Base-by-base conservation (phyloP, 352 stramenopile species). In the Thalassiosira tumida region DNA sequence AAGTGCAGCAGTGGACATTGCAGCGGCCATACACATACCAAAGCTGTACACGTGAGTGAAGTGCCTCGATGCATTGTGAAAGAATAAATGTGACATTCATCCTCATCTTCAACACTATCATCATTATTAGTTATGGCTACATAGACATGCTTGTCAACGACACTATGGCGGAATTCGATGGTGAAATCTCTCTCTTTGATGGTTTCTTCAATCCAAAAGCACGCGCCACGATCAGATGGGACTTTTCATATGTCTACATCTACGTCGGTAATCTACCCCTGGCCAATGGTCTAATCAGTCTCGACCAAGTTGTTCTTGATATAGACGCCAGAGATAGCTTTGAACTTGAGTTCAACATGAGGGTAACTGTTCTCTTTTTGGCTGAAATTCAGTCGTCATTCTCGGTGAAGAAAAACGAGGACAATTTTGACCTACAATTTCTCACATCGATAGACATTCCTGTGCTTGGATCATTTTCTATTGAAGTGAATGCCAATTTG, bases 331-430 rank as follows among this genome's bases (percentile, higher is more conserved):
- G 29, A 75, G 21, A 70, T 37, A 37, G 73, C 40, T 38, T 29
- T 75, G 76, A 75, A 74, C 67, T 54, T 59, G 21, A 13, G 37
- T 38, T 54, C n/a, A 38, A 73, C n/a, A 50, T 31, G 15, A 33
- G 47, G 4, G 51, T 59, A 21, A 59, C 47, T 59, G 47, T 21
- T 21, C 47, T 59, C 10, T 59, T 59, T 59, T 21, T 59, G 10
- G 47, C 47, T 59, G 47, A 59, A 21, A 59, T 59, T 59, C 10
- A 59, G 10, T 21, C 47, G 10, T 21, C 21, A 21, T 59, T 59
- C 47, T 21, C 10, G 21, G 21, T 59, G 10, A 21, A 10, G 47
- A 10, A 59, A 59, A 21, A 59, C 47, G 47, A 59, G 47, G 47
- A 59, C 47, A 59, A 10, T 59, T 59, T 59, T 59, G 47, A 59